These are phyloP conservation scores for Lentinula novae-zelandiae DNA, from an alignment of 1,284 basidiomycete species.

Conservation along the genomic window DNA sequence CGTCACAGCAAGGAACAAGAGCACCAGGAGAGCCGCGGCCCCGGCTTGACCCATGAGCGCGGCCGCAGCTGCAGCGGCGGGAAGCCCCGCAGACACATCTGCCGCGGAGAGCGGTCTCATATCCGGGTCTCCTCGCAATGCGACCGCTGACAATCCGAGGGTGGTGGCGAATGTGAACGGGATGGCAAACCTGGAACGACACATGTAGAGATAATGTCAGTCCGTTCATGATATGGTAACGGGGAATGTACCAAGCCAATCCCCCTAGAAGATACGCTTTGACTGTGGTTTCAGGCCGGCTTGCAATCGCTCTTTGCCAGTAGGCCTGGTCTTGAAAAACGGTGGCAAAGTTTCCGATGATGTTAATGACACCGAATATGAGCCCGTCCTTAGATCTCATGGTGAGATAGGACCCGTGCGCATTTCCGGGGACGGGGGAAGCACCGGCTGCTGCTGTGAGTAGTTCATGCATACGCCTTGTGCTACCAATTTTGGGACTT, in stretches of 20 bases:
- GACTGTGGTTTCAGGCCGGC: conserved; percentile 76
- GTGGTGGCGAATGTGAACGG: conserved; percentile 81
- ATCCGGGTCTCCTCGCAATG: conserved; percentile 68
- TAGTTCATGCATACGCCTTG: conserved; percentile 52
- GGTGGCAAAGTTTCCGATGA: conserved; percentile 67
- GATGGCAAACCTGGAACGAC: conserved; percentile 64
- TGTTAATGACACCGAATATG: conserved; percentile 88
- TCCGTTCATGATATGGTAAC: not conserved
- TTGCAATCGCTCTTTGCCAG: conserved; percentile 88
- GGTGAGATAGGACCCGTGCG: conserved; percentile 64
- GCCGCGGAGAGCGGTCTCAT: conserved; percentile 55
- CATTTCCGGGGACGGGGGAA: conserved; percentile 60
- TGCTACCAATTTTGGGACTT: conserved; percentile 56
- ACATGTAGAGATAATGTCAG: not conserved
- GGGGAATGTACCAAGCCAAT: conserved; percentile 63
- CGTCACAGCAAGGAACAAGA: conserved; percentile 83
- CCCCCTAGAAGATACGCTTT: conserved; percentile 89
- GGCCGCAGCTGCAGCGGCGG: conserved; percentile 77
- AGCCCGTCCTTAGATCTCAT: conserved; percentile 81
- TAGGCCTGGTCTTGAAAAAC: conserved; percentile 45
- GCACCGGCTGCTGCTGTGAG: conserved; percentile 45
- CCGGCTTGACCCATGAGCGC: conserved; percentile 77
- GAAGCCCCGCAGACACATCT: conserved; percentile 77
- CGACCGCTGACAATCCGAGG: conserved; percentile 80
- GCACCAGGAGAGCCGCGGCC: conserved; percentile 65